Conservation (phyloP, 805 yeast genomes). For the Yarrowia porcina region DNA sequence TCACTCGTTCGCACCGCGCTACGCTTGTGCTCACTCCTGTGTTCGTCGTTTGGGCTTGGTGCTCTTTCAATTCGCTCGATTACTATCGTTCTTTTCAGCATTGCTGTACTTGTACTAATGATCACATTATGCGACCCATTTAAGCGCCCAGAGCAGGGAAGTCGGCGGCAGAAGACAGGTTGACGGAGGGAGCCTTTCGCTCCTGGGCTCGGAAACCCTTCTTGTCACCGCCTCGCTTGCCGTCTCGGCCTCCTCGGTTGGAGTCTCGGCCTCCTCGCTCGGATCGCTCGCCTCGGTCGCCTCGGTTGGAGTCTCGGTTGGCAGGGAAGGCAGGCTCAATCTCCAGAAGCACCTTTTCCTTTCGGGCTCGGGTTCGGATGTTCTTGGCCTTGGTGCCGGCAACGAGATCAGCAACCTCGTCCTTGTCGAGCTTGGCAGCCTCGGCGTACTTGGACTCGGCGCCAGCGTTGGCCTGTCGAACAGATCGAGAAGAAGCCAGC, state of each 20-base stretch:
- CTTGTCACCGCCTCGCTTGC: slow-evolving; percentile 37
- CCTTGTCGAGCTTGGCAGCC: slow-evolving; percentile 63
- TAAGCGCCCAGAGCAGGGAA: slow-evolving; percentile 36
- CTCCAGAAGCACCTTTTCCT: slow-evolving; percentile 77
- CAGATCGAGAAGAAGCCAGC: slow-evolving; percentile 34
- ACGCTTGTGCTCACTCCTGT: no score
- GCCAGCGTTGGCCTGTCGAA: slow-evolving; percentile 55
- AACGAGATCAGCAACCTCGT: slow-evolving; percentile 53
- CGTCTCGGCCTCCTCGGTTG: slow-evolving; percentile 33
- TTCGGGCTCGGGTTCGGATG: slow-evolving; percentile 66
- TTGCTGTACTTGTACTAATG: neutral
- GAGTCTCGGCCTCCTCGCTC: slow-evolving; percentile 26
- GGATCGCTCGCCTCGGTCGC: slow-evolving; percentile 28
- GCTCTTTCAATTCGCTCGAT: neutral
- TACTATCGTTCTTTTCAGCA: neutral
- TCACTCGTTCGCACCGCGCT: no score
- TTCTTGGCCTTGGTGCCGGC: slow-evolving; percentile 64
- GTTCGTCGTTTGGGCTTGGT: no score
- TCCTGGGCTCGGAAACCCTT: slow-evolving; percentile 38
- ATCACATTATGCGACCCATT: neutral
- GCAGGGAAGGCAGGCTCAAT: slow-evolving; percentile 66
- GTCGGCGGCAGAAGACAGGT: slow-evolving; percentile 32
- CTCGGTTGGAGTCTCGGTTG: slow-evolving; percentile 30
- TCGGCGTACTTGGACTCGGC: slow-evolving; percentile 46
- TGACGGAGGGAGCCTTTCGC: slow-evolving; percentile 35